phyloP scores from a whole-genome alignment of 106 monocot genomes.

The Dioscorea dumetorum region DNA sequence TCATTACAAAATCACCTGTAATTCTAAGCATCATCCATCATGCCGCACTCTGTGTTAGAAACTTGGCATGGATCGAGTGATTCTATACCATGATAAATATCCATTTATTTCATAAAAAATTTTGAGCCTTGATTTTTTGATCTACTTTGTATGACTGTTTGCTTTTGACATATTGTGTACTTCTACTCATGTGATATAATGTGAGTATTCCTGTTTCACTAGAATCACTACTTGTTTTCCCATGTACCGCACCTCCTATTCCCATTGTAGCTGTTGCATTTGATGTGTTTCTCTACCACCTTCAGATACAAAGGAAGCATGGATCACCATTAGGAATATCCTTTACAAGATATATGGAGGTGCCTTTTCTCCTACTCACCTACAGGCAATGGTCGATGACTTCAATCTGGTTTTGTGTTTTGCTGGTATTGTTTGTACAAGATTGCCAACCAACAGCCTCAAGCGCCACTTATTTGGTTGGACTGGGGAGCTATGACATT shows the following conservation, averaged over 20 bases:
- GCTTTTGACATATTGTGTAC: too few relatives aligned
- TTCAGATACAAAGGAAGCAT: neutral
- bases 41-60: too few relatives aligned
- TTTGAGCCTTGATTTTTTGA: too few relatives aligned
- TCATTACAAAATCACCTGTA: too few relatives aligned
- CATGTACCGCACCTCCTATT: neutral
- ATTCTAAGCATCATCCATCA: too few relatives aligned
- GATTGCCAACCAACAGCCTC: neutral
- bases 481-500: conserved; percentile 7
- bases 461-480: conserved; percentile 6
- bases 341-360: neutral
- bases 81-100: too few relatives aligned
- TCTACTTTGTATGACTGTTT: too few relatives aligned
- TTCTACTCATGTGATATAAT: too few relatives aligned
- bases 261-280: neutral
- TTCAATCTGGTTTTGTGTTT: neutral
- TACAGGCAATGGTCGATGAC: neutral
- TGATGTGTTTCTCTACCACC: neutral
- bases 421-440: neutral
- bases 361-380: neutral
- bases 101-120: too few relatives aligned
- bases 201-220: neutral
- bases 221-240: neutral
- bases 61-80: too few relatives aligned
- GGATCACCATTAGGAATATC: neutral